Base-by-base conservation (phyloP, 2,329 filamentous ascomycete genomes). In the Aspergillus sp. region DNA sequence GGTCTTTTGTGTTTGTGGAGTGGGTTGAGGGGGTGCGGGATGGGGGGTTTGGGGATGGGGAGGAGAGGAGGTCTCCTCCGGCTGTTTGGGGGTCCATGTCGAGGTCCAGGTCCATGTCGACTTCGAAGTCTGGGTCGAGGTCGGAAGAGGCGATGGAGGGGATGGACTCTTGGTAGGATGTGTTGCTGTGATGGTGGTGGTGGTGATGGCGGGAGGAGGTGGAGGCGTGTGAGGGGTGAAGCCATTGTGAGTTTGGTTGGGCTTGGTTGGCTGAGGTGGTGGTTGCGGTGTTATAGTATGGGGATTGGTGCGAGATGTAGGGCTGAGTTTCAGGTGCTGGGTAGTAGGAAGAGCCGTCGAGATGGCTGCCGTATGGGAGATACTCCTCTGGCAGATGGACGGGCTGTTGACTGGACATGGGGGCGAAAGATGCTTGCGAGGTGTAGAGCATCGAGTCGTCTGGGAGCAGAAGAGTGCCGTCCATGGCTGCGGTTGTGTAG, bases 1-100 rank as follows among this genome's bases (percentile, higher is more conserved):
- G 67, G 57, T 74, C 67, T 25, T 52, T 64, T 11, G 45, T 27
- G 40, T 51, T 49, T 27, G 39, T 37, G 46, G 46, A 25, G 50
- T 47, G 12, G 35, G 45, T 23, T 37, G 43, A 54, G 15, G 31
- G 27, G 46, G 46, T 35, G 46, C 27, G 46, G 11, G 46, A 19
- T 6, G 31, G 46, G 27, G 14, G 61, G 62, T 63, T 31, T 15
- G 56, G 19, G 15, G 52, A n/a, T 39, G 33, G 40, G 4, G 17
- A 35, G 35, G 40, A n/a, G 45, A 37, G 27, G 25, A 31, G 49
- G 39, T 52, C 44, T 31, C 27, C 27, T 31, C 27, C 9, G 27
- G 27, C 27, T 11, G 27, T 31, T 31, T 31, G 27, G 21, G 51
- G 33, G 15, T 57, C 51, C n/a, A 61, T 48, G 25, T 58, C 51